Base-by-base conservation (phyloP, 106 monocot species). In the Allium fistulosum region DNA sequence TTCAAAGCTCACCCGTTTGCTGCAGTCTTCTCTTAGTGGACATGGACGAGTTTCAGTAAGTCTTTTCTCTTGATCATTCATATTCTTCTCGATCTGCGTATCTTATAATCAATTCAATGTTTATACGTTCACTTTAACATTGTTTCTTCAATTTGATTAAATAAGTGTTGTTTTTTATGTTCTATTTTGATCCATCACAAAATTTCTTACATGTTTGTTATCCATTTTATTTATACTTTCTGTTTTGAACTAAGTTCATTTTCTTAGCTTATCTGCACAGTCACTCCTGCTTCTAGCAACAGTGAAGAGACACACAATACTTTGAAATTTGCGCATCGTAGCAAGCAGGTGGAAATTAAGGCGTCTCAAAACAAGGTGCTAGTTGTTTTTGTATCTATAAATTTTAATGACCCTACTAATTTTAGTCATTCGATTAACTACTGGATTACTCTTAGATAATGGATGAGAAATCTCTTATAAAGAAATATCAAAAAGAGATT, bases 251-350 rank as follows among this genome's bases (percentile, higher is more conserved):
- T 37, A 5, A 37, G 5, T 37, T 37, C 60, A 58, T 63, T 64
- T 17, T 79, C 52, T 57, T 52, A 99, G 97, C 89, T 99, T 77
- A 99, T 99, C 58, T 93, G 97, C 69, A 99, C 97, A 47, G 81
- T 99, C 26, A 93, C 97, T 4, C 97, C 97, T 58, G 92, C 97
- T 59, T 99, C 92, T 59, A 99, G 97, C 78, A 99, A 87, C 72
- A 89, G 76, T 66, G 92, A 99, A 73, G 97, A 99, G 79, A 99
- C 97, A 51, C 97, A 99, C 72, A 99, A 92, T 67, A 99, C 92
- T 53, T 69, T 99, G 58, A 99, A 99, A 62, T 99, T 99, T 92
- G 97, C 97, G 47, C 82, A 92, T 72, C 71, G 86, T 53, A 90
- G 97, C 81, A 99, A 99, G 60, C 81, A 99, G 71, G 87, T 99